Conservation (phyloP, 2,329 filamentous ascomycete species). For the Xylaria polymorpha region DNA sequence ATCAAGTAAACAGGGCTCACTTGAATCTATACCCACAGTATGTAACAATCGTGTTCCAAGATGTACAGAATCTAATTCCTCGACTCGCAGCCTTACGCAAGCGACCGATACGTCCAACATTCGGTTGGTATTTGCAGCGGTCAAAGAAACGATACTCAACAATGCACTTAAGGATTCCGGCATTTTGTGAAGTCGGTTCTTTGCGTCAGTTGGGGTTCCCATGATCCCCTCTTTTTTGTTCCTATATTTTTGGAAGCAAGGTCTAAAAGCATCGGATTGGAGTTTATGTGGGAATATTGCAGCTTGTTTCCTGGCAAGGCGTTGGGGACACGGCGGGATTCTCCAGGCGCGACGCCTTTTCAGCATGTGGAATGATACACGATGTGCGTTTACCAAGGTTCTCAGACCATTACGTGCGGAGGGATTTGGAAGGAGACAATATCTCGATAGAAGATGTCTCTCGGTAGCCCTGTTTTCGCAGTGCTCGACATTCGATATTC, state of each 20-base stretch:
- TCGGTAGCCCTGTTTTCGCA: slow-evolving; percentile 9
- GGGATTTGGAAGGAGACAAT: slow-evolving; percentile 35
- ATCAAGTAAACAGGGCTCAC: slow-evolving; percentile 96
- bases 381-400: slow-evolving; percentile 35
- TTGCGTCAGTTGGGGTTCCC: slow-evolving; percentile 27
- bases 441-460: slow-evolving; percentile 40
- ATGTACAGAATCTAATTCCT: slow-evolving; percentile 39
- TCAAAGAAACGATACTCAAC: slow-evolving; percentile 98
- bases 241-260: slow-evolving; percentile 37
- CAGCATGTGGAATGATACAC: slow-evolving; percentile 42
- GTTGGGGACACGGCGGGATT: slow-evolving; percentile 45
- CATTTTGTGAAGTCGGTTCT: slow-evolving; percentile 74
- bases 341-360: slow-evolving; percentile 43
- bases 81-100: slow-evolving; percentile 82
- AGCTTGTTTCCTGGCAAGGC: slow-evolving; percentile 47
- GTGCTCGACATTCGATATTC: slow-evolving; percentile 39
- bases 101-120: slow-evolving; percentile 99
- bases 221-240: slow-evolving; percentile 32
- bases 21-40: slow-evolving; percentile 98
- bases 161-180: slow-evolving; percentile 98
- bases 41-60: slow-evolving; percentile 54
- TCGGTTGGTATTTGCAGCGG: slow-evolving; percentile 94
- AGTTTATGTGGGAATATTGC: slow-evolving; percentile 44
- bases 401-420: slow-evolving; percentile 29
- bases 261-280: slow-evolving; percentile 48